phyloP scores from a whole-genome alignment of 352 stramenopile genomes.

The Pythium utonaiense region DNA sequence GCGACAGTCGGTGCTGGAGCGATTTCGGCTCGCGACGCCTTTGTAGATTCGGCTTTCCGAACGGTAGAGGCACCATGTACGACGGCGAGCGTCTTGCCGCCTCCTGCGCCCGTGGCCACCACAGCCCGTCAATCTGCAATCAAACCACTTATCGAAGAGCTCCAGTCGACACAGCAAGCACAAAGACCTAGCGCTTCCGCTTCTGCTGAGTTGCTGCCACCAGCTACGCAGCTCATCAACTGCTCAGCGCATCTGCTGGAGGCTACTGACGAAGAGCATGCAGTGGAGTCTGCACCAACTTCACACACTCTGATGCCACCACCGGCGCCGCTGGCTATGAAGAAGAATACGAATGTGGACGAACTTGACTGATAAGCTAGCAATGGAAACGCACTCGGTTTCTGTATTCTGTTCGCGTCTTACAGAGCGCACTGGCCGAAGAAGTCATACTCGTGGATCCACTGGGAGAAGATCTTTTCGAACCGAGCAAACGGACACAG shows the following conservation, averaged over 20 bases:
- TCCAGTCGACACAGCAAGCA: slow-evolving; percentile 7
- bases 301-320: slow-evolving; percentile 12
- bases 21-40: slow-evolving; percentile 34
- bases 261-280: not conserved
- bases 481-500: slow-evolving; percentile 58
- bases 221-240: slow-evolving; percentile 5
- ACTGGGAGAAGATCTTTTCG: slow-evolving; percentile 52
- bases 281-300: not conserved
- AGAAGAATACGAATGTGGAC: slow-evolving; percentile 42
- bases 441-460: slow-evolving; percentile 74
- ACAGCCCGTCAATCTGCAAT: not conserved
- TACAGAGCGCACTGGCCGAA: slow-evolving; percentile 39
- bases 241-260: not conserved
- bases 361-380: slow-evolving; percentile 36
- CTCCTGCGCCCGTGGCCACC: not conserved
- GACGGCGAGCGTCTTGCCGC: not conserved
- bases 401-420: not conserved
- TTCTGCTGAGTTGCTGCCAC: not conserved
- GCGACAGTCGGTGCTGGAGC: slow-evolving; percentile 47
- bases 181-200: not conserved
- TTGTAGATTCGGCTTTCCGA: slow-evolving; percentile 48
- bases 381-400: not conserved
- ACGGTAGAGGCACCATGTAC: not conserved
- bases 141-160: slow-evolving; percentile 7
- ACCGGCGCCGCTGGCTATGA: slow-evolving; percentile 6